Percentiles rank a stretch among this genome's conserved stretches.
phyloP scores from a whole-genome alignment of 2,329 filamentous ascomycete genomes.

The Onygenales sp. region DNA sequence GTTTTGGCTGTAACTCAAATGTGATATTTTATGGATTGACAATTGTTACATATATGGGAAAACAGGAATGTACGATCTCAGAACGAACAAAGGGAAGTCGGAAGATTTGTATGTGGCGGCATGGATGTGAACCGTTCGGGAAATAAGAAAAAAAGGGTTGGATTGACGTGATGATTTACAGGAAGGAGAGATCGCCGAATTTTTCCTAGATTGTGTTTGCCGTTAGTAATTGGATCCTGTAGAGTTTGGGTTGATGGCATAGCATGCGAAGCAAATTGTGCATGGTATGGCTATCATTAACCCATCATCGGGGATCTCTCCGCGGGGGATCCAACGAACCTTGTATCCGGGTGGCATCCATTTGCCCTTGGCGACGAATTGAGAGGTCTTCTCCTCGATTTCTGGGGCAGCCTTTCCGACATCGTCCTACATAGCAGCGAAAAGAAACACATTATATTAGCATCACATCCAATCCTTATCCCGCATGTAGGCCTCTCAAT shows the following conservation, averaged over 20 bases:
- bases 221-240: slow-evolving; percentile 15
- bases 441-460: not conserved
- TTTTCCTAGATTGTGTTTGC: slow-evolving; percentile 61
- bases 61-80: slow-evolving; percentile 2
- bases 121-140: not conserved
- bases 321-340: slow-evolving; percentile 47
- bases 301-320: not conserved
- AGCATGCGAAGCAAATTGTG: not conserved
- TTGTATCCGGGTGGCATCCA: slow-evolving; percentile 99
- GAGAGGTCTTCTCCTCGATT: slow-evolving; percentile 91
- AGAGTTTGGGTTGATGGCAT: not conserved
- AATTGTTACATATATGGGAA: not conserved
- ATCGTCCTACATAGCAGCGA: slow-evolving; percentile 59
- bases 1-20: too few species aligned
- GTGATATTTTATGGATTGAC: too few species aligned
- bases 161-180: slow-evolving; percentile 51
- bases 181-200: slow-evolving; percentile 91
- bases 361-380: slow-evolving; percentile 94
- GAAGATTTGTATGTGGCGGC: not conserved
- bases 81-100: slow-evolving; percentile 7
- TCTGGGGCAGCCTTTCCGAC: slow-evolving; percentile 88
- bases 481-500: not conserved
- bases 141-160: not conserved
- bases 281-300: not conserved
- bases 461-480: not conserved